These are phyloP conservation scores for Plasmopara halstedii DNA, from an alignment of 352 stramenopile species.

Conservation along the genomic window DNA sequence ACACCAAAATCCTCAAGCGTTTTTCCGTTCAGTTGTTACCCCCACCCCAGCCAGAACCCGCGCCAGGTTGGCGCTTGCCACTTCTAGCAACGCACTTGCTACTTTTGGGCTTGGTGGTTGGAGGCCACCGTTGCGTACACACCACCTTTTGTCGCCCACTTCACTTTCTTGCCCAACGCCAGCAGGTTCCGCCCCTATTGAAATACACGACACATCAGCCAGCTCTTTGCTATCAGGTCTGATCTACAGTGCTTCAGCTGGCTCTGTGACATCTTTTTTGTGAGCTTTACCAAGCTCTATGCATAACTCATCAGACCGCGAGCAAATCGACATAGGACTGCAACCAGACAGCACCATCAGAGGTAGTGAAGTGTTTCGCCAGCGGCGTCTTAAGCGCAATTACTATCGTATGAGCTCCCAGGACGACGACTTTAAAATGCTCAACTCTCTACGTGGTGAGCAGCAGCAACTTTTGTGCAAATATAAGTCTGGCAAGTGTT, in stretches of 20 bases:
- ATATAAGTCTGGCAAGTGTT: conserved; percentile 85
- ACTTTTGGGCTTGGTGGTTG: conserved; percentile 28
- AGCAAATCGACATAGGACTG: conserved; percentile 24
- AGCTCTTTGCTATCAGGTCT: conserved; percentile 6
- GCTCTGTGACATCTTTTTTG: conserved; percentile 1
- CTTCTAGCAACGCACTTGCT: conserved; percentile 34
- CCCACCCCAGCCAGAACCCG: conserved; percentile 25
- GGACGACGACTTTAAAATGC: conserved; percentile 24
- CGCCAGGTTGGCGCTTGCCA: conserved; percentile 27
- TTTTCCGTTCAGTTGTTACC: conserved; percentile 28
- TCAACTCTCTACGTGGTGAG: conserved; percentile 28
- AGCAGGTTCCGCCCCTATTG: conserved; percentile 12
- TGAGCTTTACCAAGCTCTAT: conserved; percentile 20
- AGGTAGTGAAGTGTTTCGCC: conserved; percentile 26
- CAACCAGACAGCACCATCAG: conserved; percentile 19
- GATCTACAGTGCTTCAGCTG: neutral
- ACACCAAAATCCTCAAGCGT: conserved; percentile 27
- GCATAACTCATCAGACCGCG: conserved; percentile 22
- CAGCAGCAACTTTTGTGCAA: conserved; percentile 60
- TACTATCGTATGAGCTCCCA: conserved; percentile 26
- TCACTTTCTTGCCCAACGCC: conserved; percentile 18
- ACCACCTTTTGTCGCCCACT: conserved; percentile 16
- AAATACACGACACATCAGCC: conserved; percentile 4
- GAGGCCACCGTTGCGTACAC: conserved; percentile 12
- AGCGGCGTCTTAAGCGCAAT: conserved; percentile 24